These are phyloP conservation scores for Anthracocystis walkeri DNA, from an alignment of 1,284 basidiomycete genomes.

Conservation along the genomic window DNA sequence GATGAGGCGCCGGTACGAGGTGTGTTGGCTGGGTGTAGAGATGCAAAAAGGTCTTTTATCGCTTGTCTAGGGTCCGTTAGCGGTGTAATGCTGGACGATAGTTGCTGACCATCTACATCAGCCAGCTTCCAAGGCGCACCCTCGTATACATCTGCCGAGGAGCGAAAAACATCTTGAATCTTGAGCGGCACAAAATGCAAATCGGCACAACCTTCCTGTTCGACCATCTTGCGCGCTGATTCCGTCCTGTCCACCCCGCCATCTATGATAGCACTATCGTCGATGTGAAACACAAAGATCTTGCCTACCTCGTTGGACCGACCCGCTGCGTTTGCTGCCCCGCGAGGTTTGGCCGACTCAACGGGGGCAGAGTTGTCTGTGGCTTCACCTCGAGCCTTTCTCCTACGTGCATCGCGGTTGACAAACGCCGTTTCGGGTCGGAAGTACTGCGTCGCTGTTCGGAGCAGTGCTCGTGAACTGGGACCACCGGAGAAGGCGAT, in stretches of 20 bases:
- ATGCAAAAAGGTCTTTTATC: conserved; percentile 36
- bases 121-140: conserved; percentile 12
- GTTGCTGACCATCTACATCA: conserved; percentile 18
- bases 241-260: conserved; percentile 32
- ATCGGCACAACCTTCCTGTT: conserved; percentile 39
- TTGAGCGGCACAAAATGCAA: conserved; percentile 48
- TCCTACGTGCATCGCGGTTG: conserved; percentile 11
- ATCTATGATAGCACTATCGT: conserved; percentile 43
- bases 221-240: conserved; percentile 35
- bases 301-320: conserved; percentile 53
- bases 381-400: conserved; percentile 15
- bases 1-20: conserved; percentile 48
- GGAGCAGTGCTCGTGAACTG: conserved; percentile 31
- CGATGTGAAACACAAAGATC: conserved; percentile 61
- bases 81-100: neutral
- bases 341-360: neutral
- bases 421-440: conserved; percentile 23
- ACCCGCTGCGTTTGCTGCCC: conserved; percentile 20
- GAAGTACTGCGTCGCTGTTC: conserved; percentile 37
- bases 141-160: neutral
- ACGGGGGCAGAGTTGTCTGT: neutral
- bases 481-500: conserved; percentile 36
- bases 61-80: conserved; percentile 24
- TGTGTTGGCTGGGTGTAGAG: conserved; percentile 35
- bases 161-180: conserved; percentile 47